These are phyloP conservation scores for Exidia glandulosa DNA, from an alignment of 768 basidiomycete genomes.

Conservation along the genomic window DNA sequence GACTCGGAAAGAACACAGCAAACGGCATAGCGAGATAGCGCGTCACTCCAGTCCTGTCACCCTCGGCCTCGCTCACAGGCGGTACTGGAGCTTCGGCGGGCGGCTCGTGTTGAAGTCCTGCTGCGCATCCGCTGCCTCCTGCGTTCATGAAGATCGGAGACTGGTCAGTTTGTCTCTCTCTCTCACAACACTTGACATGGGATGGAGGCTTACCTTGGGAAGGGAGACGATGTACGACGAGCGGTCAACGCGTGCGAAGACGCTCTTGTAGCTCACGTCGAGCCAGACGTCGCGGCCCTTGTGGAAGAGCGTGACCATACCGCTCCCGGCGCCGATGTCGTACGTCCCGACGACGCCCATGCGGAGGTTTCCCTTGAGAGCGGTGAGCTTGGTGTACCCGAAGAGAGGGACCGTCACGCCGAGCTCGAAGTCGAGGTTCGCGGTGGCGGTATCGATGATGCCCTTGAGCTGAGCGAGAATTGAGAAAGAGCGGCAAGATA, in stretches of 20 bases:
- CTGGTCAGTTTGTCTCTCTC: neutral
- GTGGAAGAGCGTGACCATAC: neutral
- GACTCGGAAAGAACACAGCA: too few species aligned
- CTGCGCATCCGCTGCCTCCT: neutral
- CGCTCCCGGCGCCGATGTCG: neutral
- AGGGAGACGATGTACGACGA: neutral
- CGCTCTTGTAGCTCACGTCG: neutral
- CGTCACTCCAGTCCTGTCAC: too few species aligned
- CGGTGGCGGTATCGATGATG: neutral
- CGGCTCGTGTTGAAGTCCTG: neutral
- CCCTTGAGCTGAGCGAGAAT: neutral
- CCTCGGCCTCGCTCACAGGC: neutral
- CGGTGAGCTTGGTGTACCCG: neutral
- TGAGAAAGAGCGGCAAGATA: neutral
- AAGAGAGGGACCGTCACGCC: neutral
- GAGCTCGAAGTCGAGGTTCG: neutral
- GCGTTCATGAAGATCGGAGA: neutral
- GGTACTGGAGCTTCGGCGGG: neutral
- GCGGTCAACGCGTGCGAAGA: neutral
- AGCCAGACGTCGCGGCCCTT: slow-evolving; percentile 1
- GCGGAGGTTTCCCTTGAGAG: neutral
- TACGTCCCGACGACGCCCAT: neutral
- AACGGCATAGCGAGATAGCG: too few species aligned
- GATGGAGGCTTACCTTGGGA: neutral
- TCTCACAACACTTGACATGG: too few species aligned